phyloP scores from a whole-genome alignment of 306 rosid species.

The Sindora glabra region DNA sequence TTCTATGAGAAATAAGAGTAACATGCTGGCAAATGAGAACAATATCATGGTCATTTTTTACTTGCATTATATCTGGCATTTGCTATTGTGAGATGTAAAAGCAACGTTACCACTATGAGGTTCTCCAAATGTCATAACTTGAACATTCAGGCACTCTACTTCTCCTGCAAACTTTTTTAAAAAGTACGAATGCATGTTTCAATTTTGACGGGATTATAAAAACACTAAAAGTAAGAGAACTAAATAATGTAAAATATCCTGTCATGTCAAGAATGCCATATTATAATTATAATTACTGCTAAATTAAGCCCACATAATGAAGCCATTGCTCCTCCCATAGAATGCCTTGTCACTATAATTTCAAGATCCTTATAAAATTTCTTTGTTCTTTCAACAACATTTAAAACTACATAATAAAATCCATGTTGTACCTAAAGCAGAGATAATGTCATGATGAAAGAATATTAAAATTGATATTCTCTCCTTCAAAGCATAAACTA shows the following conservation, averaged over 20 bases:
- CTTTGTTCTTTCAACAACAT: conserved; percentile 68
- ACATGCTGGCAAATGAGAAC: conserved; percentile 96
- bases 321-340: conserved; percentile 99
- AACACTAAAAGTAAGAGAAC: background rate
- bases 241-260: background rate
- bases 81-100: conserved; percentile 60
- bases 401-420: conserved; percentile 71
- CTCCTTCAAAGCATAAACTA: conserved; percentile 7
- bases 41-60: conserved; percentile 69
- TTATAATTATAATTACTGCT: conserved; percentile 46
- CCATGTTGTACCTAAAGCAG: conserved; percentile 84
- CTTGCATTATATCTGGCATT: conserved; percentile 68
- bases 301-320: conserved; percentile 91
- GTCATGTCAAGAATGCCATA: conserved; percentile 5
- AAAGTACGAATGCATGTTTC: background rate
- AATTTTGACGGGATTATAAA: background rate
- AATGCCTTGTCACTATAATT: conserved; percentile 77
- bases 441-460: background rate
- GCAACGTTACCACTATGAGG: conserved; percentile 89
- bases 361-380: conserved; percentile 54
- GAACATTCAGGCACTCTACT: conserved; percentile 45
- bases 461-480: conserved; percentile 16
- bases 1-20: conserved; percentile 67
- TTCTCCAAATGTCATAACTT: conserved; percentile 93
- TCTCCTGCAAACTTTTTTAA: conserved; percentile 46